Evolutionary conservation across 495 filamentous ascomycete species (phyloP).

Genomic region (Talaromyces proteolyticus): DNA sequence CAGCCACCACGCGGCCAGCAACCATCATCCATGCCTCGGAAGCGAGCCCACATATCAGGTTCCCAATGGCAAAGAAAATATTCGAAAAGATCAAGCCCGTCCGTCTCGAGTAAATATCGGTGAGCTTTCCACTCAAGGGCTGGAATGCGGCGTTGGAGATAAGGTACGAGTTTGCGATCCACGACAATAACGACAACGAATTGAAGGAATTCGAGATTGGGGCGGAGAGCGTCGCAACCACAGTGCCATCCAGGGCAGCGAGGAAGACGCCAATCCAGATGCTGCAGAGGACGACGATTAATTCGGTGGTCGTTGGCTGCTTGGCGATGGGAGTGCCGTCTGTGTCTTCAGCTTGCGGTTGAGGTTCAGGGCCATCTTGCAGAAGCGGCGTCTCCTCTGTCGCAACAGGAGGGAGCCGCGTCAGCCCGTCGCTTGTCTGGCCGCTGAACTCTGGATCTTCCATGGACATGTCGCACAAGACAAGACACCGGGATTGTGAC

Average conservation of each 20-base stretch:
- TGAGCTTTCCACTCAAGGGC: constrained; percentile 77
- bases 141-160: constrained; percentile 88
- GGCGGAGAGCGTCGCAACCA: constrained; percentile 79
- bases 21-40: constrained; percentile 65
- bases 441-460: constrained; percentile 10
- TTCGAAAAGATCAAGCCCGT: constrained; percentile 76
- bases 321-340: constrained; percentile 16
- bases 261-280: constrained; percentile 80
- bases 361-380: constrained; percentile 12
- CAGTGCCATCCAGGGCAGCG: constrained; percentile 71
- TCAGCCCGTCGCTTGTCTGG: constrained; percentile 1
- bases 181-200: constrained; percentile 78
- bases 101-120: constrained; percentile 81
- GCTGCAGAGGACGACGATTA: constrained; percentile 37
- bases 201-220: constrained; percentile 83
- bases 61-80: constrained; percentile 72
- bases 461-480: constrained; percentile 19
- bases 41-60: constrained; percentile 80
- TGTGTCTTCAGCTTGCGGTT: constrained; percentile 5
- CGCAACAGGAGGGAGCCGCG: constrained; percentile 8
- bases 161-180: constrained; percentile 86
- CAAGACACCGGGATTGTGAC: too few relatives aligned
- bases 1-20: constrained; percentile 72
- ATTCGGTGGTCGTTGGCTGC: constrained; percentile 35
- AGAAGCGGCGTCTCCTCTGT: constrained; percentile 40